Evolutionary conservation across 768 basidiomycete species (phyloP).

Genomic region (Kwoniella mangroviensis): DNA sequence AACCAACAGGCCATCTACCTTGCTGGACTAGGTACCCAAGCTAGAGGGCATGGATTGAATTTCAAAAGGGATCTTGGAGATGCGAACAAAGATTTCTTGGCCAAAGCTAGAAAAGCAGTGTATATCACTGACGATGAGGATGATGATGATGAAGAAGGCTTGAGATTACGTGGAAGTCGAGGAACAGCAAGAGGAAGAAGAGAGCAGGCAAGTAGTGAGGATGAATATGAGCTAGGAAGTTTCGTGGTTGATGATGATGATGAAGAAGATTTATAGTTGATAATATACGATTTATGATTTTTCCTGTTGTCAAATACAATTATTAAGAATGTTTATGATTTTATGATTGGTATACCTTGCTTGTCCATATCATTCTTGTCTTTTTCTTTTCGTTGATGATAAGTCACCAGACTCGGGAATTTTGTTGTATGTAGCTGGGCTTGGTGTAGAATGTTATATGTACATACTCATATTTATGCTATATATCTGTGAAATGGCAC

Average conservation of each 20-base stretch:
- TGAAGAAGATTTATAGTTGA: constrained; percentile 13
- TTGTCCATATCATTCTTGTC: no score
- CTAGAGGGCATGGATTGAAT: constrained; percentile 33
- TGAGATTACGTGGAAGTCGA: background rate
- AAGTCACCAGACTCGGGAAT: no score
- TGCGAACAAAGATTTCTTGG: constrained; percentile 36
- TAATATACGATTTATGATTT: no score
- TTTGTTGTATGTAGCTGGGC: no score
- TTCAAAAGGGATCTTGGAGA: constrained; percentile 31
- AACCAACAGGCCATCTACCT: constrained; percentile 55
- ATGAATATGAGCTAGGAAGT: constrained; percentile 52
- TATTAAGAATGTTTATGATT: no score
- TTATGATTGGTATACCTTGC: no score
- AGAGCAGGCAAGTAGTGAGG: constrained; percentile 35
- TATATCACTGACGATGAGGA: constrained; percentile 48
- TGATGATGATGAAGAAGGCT: constrained; percentile 12
- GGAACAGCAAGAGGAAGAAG: background rate
- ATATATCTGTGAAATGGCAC: no score
- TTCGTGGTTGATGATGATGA: constrained; percentile 50
- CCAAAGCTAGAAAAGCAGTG: constrained; percentile 50
- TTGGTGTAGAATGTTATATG: no score
- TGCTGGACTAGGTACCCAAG: constrained; percentile 53
- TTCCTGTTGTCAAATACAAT: no score
- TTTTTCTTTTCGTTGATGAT: no score
- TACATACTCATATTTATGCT: no score